Percentiles rank a stretch among this genome's conserved stretches.
Evolutionary conservation across 202 grass and related monocot genomes (phyloP).

Genomic region (Zoysia matrella): DNA sequence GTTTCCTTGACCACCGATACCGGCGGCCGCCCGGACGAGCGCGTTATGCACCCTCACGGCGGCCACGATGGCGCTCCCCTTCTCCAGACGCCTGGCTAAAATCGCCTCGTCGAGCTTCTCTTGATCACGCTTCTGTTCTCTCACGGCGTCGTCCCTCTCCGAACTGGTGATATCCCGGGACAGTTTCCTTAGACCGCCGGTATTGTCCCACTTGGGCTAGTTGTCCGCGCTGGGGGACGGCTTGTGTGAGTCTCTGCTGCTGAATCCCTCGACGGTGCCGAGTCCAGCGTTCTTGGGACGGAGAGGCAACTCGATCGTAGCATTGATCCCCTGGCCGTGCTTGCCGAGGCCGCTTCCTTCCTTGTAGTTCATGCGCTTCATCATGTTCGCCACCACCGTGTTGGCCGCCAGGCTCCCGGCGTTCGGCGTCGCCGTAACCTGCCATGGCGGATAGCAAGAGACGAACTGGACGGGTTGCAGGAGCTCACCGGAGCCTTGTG

Average conservation of each 20-base stretch:
- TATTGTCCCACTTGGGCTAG: slow-evolving; percentile 20
- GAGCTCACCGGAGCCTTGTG: slow-evolving; percentile 33
- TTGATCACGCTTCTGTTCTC: neutral
- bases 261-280: slow-evolving; percentile 38
- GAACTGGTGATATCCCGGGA: neutral
- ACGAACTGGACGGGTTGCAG: slow-evolving; percentile 46
- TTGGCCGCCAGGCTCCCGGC: slow-evolving; percentile 40
- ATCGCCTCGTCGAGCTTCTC: neutral
- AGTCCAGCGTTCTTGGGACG: slow-evolving; percentile 42
- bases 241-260: neutral
- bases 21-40: slow-evolving; percentile 30
- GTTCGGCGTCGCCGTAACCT: neutral
- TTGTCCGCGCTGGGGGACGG: slow-evolving; percentile 1
- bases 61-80: neutral
- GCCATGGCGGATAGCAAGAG: neutral
- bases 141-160: neutral
- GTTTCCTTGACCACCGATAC: slow-evolving; percentile 33
- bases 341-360: slow-evolving; percentile 54
- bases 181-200: neutral
- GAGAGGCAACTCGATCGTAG: slow-evolving; percentile 15
- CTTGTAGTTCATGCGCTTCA: slow-evolving; percentile 60
- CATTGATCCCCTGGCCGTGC: slow-evolving; percentile 55
- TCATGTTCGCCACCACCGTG: slow-evolving; percentile 38
- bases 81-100: neutral
- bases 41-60: slow-evolving; percentile 22